Evolutionary conservation across 176 grass and related monocot genomes (phyloP), one percentile per base, ranked within the genome.

Genomic region (Avena atlantica): DNA sequence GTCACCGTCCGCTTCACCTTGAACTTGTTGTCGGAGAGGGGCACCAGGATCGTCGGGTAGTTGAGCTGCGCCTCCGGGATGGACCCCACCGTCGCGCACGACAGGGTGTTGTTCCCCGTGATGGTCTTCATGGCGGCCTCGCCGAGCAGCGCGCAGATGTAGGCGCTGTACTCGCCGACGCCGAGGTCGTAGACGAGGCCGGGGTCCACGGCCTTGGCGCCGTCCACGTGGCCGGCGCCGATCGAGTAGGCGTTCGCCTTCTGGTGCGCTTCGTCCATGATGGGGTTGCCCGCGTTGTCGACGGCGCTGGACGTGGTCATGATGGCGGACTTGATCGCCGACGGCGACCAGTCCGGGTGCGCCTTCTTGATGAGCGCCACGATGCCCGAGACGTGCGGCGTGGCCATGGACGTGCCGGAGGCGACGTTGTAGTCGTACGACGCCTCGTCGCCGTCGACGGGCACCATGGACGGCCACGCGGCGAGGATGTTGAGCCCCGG

Each of bases 401-500:
- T 76, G 5, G 94, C 89, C 94, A 96, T 96, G 50, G 94, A 96
- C 57, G 94, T 96, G 81, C 94, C 94, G 9, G 88, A 89, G 37
- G 73, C 5, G 25, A 96, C 64, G 48, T 86, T 89, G 82, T 89
- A 95, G 79, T 1, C 71, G 70, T 42, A 55, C n/a, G 77, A 24
- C 4, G 17, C 55, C 3, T 24, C 20, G 36, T 2, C 9, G 2
- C 58, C 66, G 2, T 3, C 74, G 0, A 85, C 20, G 8, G 90
- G 88, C 31, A 85, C 74, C 24, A 34, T 20, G 17, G 70, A 31
- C 3, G 91, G 91, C 91, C 89, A 96, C 44, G 85, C 94, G 5
- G 87, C 89, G 21, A 96, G 91, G 61, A 96, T 88, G 84, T 93
- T 91, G n/a, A 93, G 87, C 47, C 94, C 94, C 13, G 94, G 94